phyloP scores from a whole-genome alignment of 148 eudicot genomes.

The Euryodendron excelsum region DNA sequence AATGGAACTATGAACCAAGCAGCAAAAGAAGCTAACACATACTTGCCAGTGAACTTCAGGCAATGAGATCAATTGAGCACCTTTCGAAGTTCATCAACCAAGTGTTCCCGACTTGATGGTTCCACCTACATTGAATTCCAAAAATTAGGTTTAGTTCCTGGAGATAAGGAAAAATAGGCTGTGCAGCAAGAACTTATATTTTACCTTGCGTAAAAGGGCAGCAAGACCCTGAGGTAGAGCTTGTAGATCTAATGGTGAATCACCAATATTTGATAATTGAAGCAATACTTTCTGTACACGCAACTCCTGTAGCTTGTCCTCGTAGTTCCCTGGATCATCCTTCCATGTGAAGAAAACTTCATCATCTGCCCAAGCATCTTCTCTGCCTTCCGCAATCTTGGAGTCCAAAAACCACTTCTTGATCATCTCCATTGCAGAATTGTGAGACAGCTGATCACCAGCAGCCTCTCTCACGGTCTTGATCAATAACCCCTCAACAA shows the following conservation, averaged over 20 bases:
- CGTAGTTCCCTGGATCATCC: constrained; percentile 52
- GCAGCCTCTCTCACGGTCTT: constrained; percentile 73
- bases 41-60: neutral
- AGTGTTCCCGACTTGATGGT: constrained; percentile 45
- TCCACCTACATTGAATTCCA: constrained; percentile 51
- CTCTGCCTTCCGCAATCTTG: constrained; percentile 29
- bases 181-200: neutral
- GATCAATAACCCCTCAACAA: constrained; percentile 62
- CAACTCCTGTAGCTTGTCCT: constrained; percentile 63
- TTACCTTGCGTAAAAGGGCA: constrained; percentile 77
- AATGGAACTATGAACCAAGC: neutral
- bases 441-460: constrained; percentile 61
- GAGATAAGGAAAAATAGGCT: neutral
- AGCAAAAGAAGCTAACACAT: neutral
- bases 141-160: neutral
- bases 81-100: constrained; percentile 58
- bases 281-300: constrained; percentile 62
- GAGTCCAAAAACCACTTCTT: constrained; percentile 76
- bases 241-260: constrained; percentile 60
- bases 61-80: constrained; percentile 41
- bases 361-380: constrained; percentile 65
- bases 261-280: constrained; percentile 60
- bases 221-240: constrained; percentile 85
- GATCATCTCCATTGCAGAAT: constrained; percentile 67
- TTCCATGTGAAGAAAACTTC: constrained; percentile 79